Evolutionary conservation across 352 stramenopile species (phyloP), one percentile per base, ranked within the genome.

Genomic region (Peronospora tabacina): DNA sequence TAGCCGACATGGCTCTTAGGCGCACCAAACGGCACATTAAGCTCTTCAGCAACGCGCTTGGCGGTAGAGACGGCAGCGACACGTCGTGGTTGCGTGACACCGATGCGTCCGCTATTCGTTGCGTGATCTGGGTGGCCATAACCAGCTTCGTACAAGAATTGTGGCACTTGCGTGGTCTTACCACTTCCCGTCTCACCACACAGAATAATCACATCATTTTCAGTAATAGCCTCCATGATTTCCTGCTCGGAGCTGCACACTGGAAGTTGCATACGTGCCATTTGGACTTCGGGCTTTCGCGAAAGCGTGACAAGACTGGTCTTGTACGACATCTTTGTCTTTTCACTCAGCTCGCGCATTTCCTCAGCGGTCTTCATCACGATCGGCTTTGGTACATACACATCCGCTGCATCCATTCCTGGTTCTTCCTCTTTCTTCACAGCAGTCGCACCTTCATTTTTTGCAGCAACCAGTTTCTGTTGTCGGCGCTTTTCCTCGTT

Each of bases 231-330:
- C 60, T 99, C 96, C 72, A 99, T 97, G 53, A 99, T 98, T 74
- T 99, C 96, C 70, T 98, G 97, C 67, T 99, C 97, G 56, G 98
- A 98, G 20, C 76, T 87, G 57, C 93, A 98, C 29, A 99, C 95
- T 2, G 97, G 97, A 26, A 99, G 77, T 67, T 98, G 78, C 74
- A 95, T 97, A 43, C 97, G 87, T 29, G 71, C 71, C 49, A 95
- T 60, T 56, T 96, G 69, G 26, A 98, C 92, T 32, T 84, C 75
- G 0, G 76, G 63, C 12, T 89, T 86, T 24, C 96, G 82, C 24
- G 82, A 74, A 24, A 89, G 65, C 48, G 70, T 62, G 38, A 90
- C 78, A 16, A 90, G 71, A 24, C 67, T 81, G 24, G 66, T 85
- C 66, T 91, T 87, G 66, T 82, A 73, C 17, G 53, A 62, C 40